Evolutionary conservation across 2,329 filamentous ascomycete genomes (phyloP).

Genomic region (Septoria petroselini): DNA sequence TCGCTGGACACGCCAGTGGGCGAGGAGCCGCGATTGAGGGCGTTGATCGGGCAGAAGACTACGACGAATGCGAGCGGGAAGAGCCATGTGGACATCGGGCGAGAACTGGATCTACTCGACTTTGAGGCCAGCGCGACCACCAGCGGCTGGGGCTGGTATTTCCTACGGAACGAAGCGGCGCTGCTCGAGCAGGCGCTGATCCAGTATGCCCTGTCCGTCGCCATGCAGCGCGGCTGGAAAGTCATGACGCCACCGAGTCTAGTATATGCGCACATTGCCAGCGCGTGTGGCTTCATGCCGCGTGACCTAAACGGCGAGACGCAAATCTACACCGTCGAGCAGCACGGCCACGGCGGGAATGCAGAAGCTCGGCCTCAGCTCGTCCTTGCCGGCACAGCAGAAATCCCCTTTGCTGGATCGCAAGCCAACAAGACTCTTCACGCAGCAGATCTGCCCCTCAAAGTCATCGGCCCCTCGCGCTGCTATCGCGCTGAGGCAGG

Average conservation of each 20-base stretch:
- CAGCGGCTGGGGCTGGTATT: slow-evolving; percentile 97
- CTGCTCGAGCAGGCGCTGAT: slow-evolving; percentile 92
- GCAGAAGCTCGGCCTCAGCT: slow-evolving; percentile 63
- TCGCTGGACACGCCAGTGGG: slow-evolving; percentile 71
- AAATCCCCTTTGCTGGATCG: slow-evolving; percentile 92
- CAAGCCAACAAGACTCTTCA: slow-evolving; percentile 70
- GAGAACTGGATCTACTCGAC: slow-evolving; percentile 83
- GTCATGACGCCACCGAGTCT: slow-evolving; percentile 81
- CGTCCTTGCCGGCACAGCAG: slow-evolving; percentile 81
- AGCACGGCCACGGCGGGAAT: slow-evolving; percentile 60
- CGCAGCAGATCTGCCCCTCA: slow-evolving; percentile 66
- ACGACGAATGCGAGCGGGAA: slow-evolving; percentile 10
- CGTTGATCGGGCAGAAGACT: slow-evolving; percentile 61
- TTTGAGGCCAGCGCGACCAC: slow-evolving; percentile 77
- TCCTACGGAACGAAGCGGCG: slow-evolving; percentile 84
- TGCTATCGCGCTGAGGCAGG: slow-evolving; percentile 96
- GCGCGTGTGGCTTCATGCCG: slow-evolving; percentile 91
- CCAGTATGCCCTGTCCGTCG: slow-evolving; percentile 75
- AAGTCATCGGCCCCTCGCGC: slow-evolving; percentile 79
- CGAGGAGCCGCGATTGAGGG: slow-evolving; percentile 61
- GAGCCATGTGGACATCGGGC: slow-evolving; percentile 69
- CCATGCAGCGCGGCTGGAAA: slow-evolving; percentile 71
- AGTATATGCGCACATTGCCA: slow-evolving; percentile 86
- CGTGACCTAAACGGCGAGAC: slow-evolving; percentile 87
- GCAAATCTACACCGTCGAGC: slow-evolving; percentile 76